phyloP scores from a whole-genome alignment of 176 grass and related monocot genomes.

The Carex parvula region DNA sequence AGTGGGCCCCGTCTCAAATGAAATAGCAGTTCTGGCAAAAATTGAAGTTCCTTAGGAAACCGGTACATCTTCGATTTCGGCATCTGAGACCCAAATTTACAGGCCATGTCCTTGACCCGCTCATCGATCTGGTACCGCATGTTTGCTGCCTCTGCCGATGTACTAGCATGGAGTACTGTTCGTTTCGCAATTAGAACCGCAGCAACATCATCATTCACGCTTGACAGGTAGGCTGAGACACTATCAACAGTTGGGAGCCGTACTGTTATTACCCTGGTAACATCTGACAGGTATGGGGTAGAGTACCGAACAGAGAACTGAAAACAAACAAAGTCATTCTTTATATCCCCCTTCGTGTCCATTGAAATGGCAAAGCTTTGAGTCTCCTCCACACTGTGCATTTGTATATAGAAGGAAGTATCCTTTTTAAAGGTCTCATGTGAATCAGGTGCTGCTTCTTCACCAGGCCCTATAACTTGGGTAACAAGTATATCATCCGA shows the following conservation, averaged over 20 bases:
- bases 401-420: slow-evolving; percentile 76
- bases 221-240: slow-evolving; percentile 64
- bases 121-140: slow-evolving; percentile 78
- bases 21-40: slow-evolving; percentile 81
- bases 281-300: slow-evolving; percentile 80
- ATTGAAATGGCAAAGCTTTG: slow-evolving; percentile 95
- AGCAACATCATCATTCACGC: slow-evolving; percentile 65
- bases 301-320: slow-evolving; percentile 87
- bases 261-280: slow-evolving; percentile 75
- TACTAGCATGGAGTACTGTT: slow-evolving; percentile 53
- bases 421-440: slow-evolving; percentile 95
- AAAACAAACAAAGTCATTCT: slow-evolving; percentile 83
- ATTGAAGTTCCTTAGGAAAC: slow-evolving; percentile 81
- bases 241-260: slow-evolving; percentile 73
- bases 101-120: slow-evolving; percentile 82
- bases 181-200: slow-evolving; percentile 81
- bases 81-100: slow-evolving; percentile 76
- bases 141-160: slow-evolving; percentile 51
- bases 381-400: slow-evolving; percentile 88
- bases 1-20: slow-evolving; percentile 94
- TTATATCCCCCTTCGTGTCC: slow-evolving; percentile 79
- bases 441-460: slow-evolving; percentile 81
- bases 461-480: slow-evolving; percentile 94
- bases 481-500: slow-evolving; percentile 89
- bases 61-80: slow-evolving; percentile 75